These are phyloP conservation scores for Xylaria palmicola DNA, from an alignment of 495 filamentous ascomycete species.

Conservation along the genomic window DNA sequence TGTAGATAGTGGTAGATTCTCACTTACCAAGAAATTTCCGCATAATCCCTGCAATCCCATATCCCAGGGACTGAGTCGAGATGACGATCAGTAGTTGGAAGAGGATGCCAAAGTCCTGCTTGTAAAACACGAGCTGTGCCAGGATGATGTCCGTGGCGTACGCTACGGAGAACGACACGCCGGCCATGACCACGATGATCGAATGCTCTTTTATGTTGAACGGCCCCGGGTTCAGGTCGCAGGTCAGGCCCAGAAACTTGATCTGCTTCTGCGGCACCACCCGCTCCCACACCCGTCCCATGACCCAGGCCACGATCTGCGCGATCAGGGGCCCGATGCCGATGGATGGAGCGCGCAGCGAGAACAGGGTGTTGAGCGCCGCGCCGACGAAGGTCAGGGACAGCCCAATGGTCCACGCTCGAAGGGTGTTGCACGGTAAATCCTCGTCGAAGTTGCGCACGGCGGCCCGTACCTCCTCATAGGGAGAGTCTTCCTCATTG, in stretches of 20 bases:
- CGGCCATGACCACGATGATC: slow-evolving; percentile 73
- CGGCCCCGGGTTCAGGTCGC: slow-evolving; percentile 65
- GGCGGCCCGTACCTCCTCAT: slow-evolving; percentile 65
- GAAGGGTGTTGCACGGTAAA: slow-evolving; percentile 66
- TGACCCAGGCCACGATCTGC: slow-evolving; percentile 68
- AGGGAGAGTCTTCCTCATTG: slow-evolving; percentile 59
- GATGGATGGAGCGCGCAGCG: slow-evolving; percentile 63
- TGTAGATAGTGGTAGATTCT: too few relatives aligned
- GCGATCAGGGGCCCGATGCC: slow-evolving; percentile 66
- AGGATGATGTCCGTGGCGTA: slow-evolving; percentile 70
- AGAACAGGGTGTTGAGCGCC: slow-evolving; percentile 69
- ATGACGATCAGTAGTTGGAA: slow-evolving; percentile 69
- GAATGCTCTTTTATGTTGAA: slow-evolving; percentile 84
- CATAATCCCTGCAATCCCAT: slow-evolving; percentile 70
- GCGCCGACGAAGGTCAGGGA: slow-evolving; percentile 64
- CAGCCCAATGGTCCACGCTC: slow-evolving; percentile 72
- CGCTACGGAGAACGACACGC: slow-evolving; percentile 58
- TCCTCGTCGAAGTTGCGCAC: slow-evolving; percentile 66
- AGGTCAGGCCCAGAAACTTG: slow-evolving; percentile 54
- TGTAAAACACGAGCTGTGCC: slow-evolving; percentile 64
- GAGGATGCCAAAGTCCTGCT: slow-evolving; percentile 62
- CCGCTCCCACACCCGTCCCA: slow-evolving; percentile 57
- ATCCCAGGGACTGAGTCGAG: slow-evolving; percentile 71
- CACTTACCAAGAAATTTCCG: slow-evolving; percentile 45
- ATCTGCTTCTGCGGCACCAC: slow-evolving; percentile 52